Evolutionary conservation across 2,329 filamentous ascomycete species (phyloP).

Genomic region (Pseudogymnoascus sp.): DNA sequence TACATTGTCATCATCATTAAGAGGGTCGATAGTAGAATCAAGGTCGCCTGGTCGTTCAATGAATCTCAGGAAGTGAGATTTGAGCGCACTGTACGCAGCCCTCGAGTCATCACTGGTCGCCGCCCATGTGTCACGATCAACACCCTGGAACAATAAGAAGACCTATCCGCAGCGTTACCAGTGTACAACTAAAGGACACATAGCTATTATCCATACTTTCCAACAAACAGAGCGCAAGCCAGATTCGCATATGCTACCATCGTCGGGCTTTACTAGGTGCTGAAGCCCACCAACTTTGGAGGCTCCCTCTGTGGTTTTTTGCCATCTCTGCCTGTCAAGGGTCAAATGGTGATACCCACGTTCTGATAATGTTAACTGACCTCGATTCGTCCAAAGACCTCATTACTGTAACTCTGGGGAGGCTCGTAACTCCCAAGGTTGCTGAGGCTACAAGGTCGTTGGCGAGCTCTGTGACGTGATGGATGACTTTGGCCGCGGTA

Average conservation of each 20-base stretch:
- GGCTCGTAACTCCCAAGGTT: constrained; percentile 9
- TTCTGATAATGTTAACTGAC: constrained; percentile 28
- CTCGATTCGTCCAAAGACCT: constrained; percentile 47
- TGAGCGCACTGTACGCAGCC: constrained; percentile 63
- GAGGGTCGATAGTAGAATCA: constrained; percentile 67
- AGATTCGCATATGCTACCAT: constrained; percentile 56
- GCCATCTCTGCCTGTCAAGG: constrained; percentile 58
- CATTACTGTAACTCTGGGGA: constrained; percentile 35
- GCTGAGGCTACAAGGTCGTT: background rate
- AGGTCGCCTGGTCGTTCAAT: constrained; percentile 80
- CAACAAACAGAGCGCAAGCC: constrained; percentile 84
- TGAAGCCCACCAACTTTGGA: constrained; percentile 54
- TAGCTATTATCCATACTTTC: constrained; percentile 53
- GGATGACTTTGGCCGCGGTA: constrained; percentile 2
- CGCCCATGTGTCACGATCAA: constrained; percentile 61
- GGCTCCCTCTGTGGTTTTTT: constrained; percentile 51
- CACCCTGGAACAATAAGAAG: constrained; percentile 70
- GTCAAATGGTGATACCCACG: background rate
- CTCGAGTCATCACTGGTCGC: constrained; percentile 61
- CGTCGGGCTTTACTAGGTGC: constrained; percentile 54
- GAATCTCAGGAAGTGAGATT: constrained; percentile 69
- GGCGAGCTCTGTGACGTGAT: background rate
- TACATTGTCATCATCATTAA: constrained; percentile 69
- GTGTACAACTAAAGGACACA: background rate
- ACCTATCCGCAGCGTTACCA: constrained; percentile 41